Evolutionary conservation across 768 basidiomycete genomes (phyloP).

Genomic region (Naganishia onofrii): DNA sequence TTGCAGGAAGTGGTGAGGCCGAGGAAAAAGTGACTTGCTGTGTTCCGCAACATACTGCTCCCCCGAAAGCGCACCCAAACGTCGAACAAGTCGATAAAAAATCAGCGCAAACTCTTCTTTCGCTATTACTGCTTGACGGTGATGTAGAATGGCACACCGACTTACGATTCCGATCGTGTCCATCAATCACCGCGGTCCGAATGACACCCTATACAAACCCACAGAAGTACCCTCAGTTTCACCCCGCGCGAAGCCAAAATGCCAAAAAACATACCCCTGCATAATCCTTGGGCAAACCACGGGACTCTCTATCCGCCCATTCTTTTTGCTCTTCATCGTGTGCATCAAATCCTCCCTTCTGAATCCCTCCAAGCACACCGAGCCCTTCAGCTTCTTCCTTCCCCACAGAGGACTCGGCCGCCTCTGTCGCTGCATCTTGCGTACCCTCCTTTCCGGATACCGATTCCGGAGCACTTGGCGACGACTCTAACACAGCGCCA

Average conservation of each 20-base stretch:
- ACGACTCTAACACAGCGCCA: background rate
- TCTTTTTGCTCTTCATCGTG: conserved; percentile 33
- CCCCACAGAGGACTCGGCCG: conserved; percentile 11
- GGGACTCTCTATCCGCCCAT: conserved; percentile 36
- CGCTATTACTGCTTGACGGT: no score
- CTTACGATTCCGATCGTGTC: conserved; percentile 77
- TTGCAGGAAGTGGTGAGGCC: background rate
- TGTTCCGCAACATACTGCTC: conserved; percentile 44
- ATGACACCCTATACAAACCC: conserved; percentile 55
- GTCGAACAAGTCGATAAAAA: no score
- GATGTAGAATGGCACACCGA: background rate
- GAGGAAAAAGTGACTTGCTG: conserved; percentile 32
- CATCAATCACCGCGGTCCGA: conserved; percentile 78
- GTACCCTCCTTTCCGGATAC: background rate
- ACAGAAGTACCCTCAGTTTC: background rate
- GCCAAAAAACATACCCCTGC: conserved; percentile 39
- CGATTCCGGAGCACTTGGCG: conserved; percentile 1
- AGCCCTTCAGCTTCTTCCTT: conserved; percentile 29
- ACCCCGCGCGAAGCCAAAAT: no score
- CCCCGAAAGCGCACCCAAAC: no score
- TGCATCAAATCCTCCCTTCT: background rate
- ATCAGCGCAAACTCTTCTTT: no score
- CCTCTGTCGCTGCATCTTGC: no score
- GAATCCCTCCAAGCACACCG: conserved; percentile 10
- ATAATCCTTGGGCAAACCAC: conserved; percentile 50